Base-by-base conservation (phyloP, 2,329 filamentous ascomycete species). In the Pseudocercospora vitis region DNA sequence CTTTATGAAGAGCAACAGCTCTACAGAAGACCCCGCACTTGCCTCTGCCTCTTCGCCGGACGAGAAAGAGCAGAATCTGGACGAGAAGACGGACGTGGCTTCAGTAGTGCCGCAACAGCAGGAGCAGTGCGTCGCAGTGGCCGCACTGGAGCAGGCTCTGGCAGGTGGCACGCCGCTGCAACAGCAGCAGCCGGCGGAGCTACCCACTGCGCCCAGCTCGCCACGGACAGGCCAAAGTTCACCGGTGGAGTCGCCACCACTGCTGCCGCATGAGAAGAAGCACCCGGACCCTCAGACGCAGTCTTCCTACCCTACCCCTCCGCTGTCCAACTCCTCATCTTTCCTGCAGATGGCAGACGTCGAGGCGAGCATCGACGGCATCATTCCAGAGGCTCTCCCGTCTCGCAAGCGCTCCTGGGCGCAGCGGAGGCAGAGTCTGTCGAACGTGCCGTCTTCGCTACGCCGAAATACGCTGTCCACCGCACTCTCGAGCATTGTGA, bases 401-500 rank as follows among this genome's bases (percentile, higher is more conserved):
- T 51, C 61, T 44, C 64, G 63, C 58, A 59, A 61, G 54, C 62
- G 57, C 50, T 65, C 66, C 24, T 57, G 50, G 55, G 55, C 40
- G 54, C 58, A 58, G 50, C 60, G 58, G 57, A 62, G 51, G 55
- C 56, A 59, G 56, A 65, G 62, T 51, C 57, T 55, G 21, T 24
- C 60, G 14, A 53, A 49, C 31, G 51, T 63, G 40, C 67, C 66
- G 23, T 64, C 62, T 21, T 60, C 55, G 44, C 58, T 68, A 37
- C 70, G 72, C 55, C 65, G 70, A 52, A 65, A 69, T 51, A 74
- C 73, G 35, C 63, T 70, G 52, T 65, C 68, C 24, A 78, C 80
- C 63, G 83, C 87, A 63, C 76, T 88, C 65, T 83, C 84, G 62
- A 82, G 86, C 65, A 76, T 86, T 64, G 80, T 86, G 64, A 83